Percentiles rank a stretch among this genome's conserved stretches.
These are phyloP conservation scores for Zanthoxylum bungeanum DNA, from an alignment of 345 rosid genomes.

Conservation along the genomic window DNA sequence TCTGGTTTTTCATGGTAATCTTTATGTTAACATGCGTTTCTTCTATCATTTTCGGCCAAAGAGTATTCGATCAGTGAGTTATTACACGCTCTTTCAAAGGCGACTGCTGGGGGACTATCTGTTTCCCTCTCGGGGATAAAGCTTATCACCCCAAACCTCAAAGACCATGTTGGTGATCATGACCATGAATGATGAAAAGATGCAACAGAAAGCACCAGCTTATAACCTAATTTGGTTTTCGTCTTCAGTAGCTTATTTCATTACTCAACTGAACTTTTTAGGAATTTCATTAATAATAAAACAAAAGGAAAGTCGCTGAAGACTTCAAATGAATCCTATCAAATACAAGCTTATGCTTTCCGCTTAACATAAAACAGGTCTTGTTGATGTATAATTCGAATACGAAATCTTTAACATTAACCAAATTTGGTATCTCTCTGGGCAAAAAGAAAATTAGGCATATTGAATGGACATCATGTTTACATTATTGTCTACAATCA, in stretches of 20 bases:
- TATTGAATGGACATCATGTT: not conserved
- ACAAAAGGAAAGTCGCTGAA: too few relatives aligned
- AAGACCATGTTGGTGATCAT: slow-evolving; percentile 1
- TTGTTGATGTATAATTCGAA: not conserved
- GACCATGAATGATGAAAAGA: slow-evolving; percentile 33
- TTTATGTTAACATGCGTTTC: not conserved
- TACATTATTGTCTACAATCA: slow-evolving; percentile 5
- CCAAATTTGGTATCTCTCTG: not conserved
- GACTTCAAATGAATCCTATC: too few relatives aligned
- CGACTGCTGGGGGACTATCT: too few relatives aligned
- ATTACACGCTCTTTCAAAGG: not conserved
- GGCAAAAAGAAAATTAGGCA: not conserved
- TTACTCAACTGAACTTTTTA: too few relatives aligned
- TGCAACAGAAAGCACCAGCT: slow-evolving; percentile 42
- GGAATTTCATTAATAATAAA: too few relatives aligned
- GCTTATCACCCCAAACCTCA: not conserved
- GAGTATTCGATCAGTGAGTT: not conserved
- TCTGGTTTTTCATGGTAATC: not conserved
- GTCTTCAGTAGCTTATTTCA: too few relatives aligned
- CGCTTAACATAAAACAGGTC: not conserved
- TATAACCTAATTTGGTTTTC: slow-evolving; percentile 26
- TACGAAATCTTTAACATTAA: not conserved
- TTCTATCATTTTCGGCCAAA: not conserved
- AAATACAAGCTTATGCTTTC: not conserved
- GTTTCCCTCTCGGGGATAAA: not conserved